Conservation (phyloP, 192 early-diverging fungal genomes). For the Backusella tuberculispora region DNA sequence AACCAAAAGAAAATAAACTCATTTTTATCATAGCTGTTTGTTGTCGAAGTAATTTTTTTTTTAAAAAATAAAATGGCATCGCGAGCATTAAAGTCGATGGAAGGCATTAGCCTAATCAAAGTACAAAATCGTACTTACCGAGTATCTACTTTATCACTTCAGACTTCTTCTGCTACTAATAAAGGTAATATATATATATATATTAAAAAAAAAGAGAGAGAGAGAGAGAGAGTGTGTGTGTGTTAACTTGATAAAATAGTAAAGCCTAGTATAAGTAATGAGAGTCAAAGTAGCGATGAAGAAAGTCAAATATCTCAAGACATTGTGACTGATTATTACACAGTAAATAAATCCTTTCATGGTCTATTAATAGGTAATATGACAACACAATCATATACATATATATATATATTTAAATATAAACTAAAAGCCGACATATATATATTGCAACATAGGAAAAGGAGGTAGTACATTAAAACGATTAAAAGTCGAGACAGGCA, state of each 20-base stretch:
- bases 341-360: slow-evolving; percentile 21
- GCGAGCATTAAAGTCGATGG: slow-evolving; percentile 23
- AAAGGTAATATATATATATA: neutral
- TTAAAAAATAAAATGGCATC: neutral
- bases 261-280: neutral
- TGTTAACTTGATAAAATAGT: neutral
- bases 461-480: slow-evolving; percentile 37
- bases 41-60: neutral
- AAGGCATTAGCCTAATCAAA: slow-evolving; percentile 30
- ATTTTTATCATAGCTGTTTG: no score
- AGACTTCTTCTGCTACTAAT: neutral
- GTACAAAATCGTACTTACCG: slow-evolving; percentile 31
- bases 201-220: no score
- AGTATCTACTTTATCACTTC: slow-evolving; percentile 24
- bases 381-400: neutral
- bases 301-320: neutral
- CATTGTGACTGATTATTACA: slow-evolving; percentile 23
- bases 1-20: no score
- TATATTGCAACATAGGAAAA: slow-evolving; percentile 23
- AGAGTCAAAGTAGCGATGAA: neutral
- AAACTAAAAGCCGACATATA: neutral
- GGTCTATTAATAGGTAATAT: slow-evolving; percentile 26
- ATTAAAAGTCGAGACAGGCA: slow-evolving; percentile 34
- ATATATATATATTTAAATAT: neutral
- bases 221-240: neutral